These are phyloP conservation scores for Microsporum audouinii DNA, from an alignment of 2,329 filamentous ascomycete genomes.

Conservation along the genomic window DNA sequence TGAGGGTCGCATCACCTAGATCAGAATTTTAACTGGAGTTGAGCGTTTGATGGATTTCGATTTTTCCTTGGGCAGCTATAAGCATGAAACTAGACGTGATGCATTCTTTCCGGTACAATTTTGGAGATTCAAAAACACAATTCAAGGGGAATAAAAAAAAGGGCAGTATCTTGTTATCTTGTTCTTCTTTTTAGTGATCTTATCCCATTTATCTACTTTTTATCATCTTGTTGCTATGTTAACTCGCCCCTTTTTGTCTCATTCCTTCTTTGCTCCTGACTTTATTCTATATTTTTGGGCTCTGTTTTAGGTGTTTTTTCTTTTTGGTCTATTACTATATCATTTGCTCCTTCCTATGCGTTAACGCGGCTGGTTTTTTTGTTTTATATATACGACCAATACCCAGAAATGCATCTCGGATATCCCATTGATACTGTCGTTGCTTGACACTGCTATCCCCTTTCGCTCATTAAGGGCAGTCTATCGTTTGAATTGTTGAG, in stretches of 20 bases:
- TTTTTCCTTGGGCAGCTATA: not conserved
- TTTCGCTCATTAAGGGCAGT: not conserved
- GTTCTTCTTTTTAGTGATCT: not conserved
- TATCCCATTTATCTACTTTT: not conserved
- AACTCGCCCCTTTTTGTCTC: not conserved
- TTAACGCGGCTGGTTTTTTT: not conserved
- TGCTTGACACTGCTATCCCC: not conserved
- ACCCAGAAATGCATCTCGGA: not conserved
- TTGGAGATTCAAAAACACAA: not conserved
- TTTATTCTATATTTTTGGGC: not conserved
- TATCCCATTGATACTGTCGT: not conserved
- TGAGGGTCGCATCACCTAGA: conserved; percentile 4
- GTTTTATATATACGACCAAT: conserved; percentile 2
- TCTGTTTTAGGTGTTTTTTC: not conserved
- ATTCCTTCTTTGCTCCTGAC: not conserved
- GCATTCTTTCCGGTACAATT: not conserved
- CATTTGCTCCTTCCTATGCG: not conserved
- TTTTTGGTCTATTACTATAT: not conserved
- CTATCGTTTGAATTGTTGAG: not conserved
- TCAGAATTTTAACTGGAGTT: not conserved
- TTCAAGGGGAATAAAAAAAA: not conserved
- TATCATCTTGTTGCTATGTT: not conserved
- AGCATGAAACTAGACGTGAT: not conserved
- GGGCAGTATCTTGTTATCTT: not conserved
- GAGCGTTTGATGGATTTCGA: not conserved